Base-by-base conservation (phyloP, 768 basidiomycete species). In the Serendipita sp. region DNA sequence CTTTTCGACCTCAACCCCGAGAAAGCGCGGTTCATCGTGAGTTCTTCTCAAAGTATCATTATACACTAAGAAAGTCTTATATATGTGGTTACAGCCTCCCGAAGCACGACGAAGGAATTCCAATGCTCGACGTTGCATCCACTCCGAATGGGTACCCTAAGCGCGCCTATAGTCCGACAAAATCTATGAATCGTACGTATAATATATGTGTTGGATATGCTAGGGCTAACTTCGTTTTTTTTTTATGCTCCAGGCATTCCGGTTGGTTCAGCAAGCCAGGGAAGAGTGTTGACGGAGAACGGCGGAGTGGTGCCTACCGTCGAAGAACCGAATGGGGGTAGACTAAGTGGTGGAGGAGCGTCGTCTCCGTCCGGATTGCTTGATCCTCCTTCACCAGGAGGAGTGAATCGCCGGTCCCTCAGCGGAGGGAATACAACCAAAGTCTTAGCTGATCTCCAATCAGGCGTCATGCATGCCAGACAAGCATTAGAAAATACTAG, bases 401-500 rank as follows among this genome's bases (percentile, higher is more conserved):
- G 67, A 23, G 68, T 67, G 11, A 67, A 63, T 34, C 80, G 69
- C 3, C 58, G 53, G 52, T 77, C 75, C 27, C 65, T 67, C 6
- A 66, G 67, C 73, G 77, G 68, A 80, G 71, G 69, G 10, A 71
- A 71, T n/a, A 92, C 89, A 8, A 91, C 91, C 15, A 91, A 88
- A 70, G 91, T 94, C 29, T 77, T 94, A 63, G 88, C 88, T 1
- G 89, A 91, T 72, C 79, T 94, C 23, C 91, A 94, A 72, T 80
- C 86, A 0, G 91, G 89, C 62, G 87, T 92, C 4, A 76, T 85
- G 48, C 85, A 86, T 67, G 86, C 88, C 33, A 80, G 84, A 58
- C 85, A 83, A 66, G 88, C 88, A 60, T 76, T 94, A 64, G 91
- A 94, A 72, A 90, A 91, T 70, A 90, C 91, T 10, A 88, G 89